Conservation (phyloP, 164 flowering plant species). For the Tetracentron sinense region DNA sequence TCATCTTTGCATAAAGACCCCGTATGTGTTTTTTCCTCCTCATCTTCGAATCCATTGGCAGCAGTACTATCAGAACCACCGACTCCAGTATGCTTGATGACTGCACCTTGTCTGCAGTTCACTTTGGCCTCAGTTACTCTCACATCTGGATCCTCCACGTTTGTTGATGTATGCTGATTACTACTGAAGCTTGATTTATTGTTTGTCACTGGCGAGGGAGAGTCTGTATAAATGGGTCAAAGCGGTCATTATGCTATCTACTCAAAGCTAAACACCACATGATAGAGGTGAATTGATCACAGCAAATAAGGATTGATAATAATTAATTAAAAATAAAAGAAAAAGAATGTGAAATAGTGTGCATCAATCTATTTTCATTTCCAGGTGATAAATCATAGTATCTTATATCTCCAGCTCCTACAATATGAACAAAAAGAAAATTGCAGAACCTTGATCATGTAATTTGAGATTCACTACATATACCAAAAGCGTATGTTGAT, state of each 20-base stretch:
- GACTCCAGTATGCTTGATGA: slow-evolving; percentile 20
- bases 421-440: no score
- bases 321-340: no score
- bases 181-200: slow-evolving; percentile 14
- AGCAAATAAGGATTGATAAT: no score
- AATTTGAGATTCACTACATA: no score
- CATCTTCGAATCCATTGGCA: slow-evolving; percentile 19
- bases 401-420: no score
- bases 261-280: not conserved
- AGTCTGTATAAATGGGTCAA: slow-evolving; percentile 42
- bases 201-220: slow-evolving; percentile 30
- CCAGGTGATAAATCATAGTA: no score
- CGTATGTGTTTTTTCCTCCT: slow-evolving; percentile 17
- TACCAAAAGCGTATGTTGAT: no score
- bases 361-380: no score
- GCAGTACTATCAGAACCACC: slow-evolving; percentile 11
- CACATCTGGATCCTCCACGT: slow-evolving; percentile 18
- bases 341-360: no score
- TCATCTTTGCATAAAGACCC: slow-evolving; percentile 15
- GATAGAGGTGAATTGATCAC: slow-evolving; percentile 1
- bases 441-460: no score
- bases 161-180: slow-evolving; percentile 18
- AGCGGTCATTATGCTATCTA: not conserved
- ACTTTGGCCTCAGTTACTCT: slow-evolving; percentile 29
- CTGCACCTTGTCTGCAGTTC: slow-evolving; percentile 15